phyloP scores from a whole-genome alignment of 108 stramenopile genomes.

The Aurantiochytrium sp. region DNA sequence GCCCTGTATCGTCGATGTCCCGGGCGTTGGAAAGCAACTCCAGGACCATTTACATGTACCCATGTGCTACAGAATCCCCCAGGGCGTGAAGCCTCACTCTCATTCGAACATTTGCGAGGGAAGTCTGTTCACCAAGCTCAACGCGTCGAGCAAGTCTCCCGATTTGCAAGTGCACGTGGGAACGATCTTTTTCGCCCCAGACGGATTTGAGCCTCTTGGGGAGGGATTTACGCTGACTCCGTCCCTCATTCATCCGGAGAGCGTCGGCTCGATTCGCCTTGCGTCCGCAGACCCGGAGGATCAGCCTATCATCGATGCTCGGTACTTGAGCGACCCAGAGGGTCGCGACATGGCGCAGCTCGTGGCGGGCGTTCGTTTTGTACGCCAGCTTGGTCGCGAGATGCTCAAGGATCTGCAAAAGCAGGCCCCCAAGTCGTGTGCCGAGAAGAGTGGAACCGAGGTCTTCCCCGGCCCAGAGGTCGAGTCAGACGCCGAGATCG shows the following conservation, averaged over 20 bases:
- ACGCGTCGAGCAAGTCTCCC: neutral
- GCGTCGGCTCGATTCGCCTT: neutral
- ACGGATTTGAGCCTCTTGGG: neutral
- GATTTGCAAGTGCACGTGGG: conserved; percentile 16
- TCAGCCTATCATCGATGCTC: neutral
- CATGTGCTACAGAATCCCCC: conserved; percentile 1
- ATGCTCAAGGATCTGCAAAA: neutral
- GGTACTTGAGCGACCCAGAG: conserved; percentile 1
- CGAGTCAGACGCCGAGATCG: conserved; percentile 15
- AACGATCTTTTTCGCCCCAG: neutral
- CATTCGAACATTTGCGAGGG: conserved; percentile 26
- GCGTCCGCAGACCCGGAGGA: neutral
- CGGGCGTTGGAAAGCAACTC: conserved; percentile 15
- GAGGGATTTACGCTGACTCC: conserved; percentile 7
- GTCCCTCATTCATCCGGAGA: neutral
- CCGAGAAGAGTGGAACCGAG: neutral
- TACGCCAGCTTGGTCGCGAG: neutral
- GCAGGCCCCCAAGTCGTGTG: neutral
- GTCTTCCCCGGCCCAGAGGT: neutral
- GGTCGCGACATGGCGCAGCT: neutral
- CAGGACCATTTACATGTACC: neutral
- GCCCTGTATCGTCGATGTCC: conserved; percentile 20
- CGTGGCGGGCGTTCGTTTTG: neutral
- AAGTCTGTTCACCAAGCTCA: conserved; percentile 19
- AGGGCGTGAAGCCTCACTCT: neutral